Evolutionary conservation across 345 rosid species (phyloP).

Genomic region (Draba incana): DNA sequence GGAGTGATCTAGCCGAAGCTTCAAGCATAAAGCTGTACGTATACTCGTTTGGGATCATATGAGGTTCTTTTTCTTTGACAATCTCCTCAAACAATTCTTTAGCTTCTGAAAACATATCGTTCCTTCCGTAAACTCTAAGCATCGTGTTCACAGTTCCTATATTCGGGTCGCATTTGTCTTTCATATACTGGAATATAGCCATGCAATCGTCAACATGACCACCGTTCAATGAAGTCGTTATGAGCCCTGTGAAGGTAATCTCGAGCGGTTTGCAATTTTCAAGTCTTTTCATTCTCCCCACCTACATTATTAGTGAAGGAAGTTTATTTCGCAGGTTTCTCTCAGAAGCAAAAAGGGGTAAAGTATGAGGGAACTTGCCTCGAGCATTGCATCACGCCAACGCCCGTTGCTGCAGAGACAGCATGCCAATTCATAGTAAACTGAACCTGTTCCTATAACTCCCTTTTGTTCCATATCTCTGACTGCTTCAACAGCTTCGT

Average conservation of each 20-base stretch:
- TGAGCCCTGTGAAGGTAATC: constrained; percentile 85
- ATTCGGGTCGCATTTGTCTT: constrained; percentile 68
- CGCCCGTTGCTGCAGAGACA: constrained; percentile 83
- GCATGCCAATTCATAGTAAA: constrained; percentile 86
- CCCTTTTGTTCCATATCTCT: constrained; percentile 91
- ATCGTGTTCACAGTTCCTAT: constrained; percentile 86
- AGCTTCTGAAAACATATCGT: constrained; percentile 85
- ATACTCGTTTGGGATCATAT: constrained; percentile 63
- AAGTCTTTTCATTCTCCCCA: constrained; percentile 67
- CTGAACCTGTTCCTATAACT: constrained; percentile 77
- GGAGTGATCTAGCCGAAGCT: constrained; percentile 78
- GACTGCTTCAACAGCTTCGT: constrained; percentile 79
- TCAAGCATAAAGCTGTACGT: constrained; percentile 84
- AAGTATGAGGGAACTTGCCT: constrained; percentile 49
- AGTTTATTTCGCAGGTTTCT: neutral
- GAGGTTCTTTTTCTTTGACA: constrained; percentile 36
- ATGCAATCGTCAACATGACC: constrained; percentile 76
- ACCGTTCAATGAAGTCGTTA: constrained; percentile 69
- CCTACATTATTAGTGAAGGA: constrained; percentile 49
- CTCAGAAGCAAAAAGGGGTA: constrained; percentile 6
- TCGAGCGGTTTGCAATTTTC: constrained; percentile 64
- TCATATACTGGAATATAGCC: constrained; percentile 72
- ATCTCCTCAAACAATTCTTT: constrained; percentile 75
- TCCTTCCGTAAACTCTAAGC: constrained; percentile 76
- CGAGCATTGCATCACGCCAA: constrained; percentile 80